Conservation (phyloP, 2,329 filamentous ascomycete genomes). For the Colletotrichum sp. region DNA sequence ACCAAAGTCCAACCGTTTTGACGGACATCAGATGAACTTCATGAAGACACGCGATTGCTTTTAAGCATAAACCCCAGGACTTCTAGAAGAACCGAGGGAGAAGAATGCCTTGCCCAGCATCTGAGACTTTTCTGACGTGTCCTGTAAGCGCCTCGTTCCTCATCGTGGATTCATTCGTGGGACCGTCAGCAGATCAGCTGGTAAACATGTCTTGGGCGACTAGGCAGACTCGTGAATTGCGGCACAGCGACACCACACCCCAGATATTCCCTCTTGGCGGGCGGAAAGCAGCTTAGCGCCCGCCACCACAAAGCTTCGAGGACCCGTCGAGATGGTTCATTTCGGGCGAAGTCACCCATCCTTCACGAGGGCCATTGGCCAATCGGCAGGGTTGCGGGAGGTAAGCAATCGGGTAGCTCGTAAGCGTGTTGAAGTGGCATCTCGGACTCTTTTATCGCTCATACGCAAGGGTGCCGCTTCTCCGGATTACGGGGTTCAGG, state of each 20-base stretch:
- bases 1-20: not conserved
- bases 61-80: not conserved
- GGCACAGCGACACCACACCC: not conserved
- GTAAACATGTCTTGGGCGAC: not conserved
- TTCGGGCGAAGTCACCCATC: conserved; percentile 9
- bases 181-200: not conserved
- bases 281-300: not conserved
- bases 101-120: not conserved
- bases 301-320: conserved; percentile 2
- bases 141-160: not conserved
- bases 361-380: not conserved
- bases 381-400: not conserved
- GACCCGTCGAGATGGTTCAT: not conserved
- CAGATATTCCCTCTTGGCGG: not conserved
- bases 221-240: not conserved
- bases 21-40: not conserved
- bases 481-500: not conserved
- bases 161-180: not conserved
- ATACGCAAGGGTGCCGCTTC: not conserved
- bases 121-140: not conserved
- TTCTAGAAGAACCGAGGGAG: not conserved
- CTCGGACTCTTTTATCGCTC: not conserved
- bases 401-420: not conserved
- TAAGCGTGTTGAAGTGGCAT: not conserved
- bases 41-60: not conserved